Evolutionary conservation across 371 early-diverging fungal genomes (phyloP).

Genomic region (Apophysomyces ossiformis): DNA sequence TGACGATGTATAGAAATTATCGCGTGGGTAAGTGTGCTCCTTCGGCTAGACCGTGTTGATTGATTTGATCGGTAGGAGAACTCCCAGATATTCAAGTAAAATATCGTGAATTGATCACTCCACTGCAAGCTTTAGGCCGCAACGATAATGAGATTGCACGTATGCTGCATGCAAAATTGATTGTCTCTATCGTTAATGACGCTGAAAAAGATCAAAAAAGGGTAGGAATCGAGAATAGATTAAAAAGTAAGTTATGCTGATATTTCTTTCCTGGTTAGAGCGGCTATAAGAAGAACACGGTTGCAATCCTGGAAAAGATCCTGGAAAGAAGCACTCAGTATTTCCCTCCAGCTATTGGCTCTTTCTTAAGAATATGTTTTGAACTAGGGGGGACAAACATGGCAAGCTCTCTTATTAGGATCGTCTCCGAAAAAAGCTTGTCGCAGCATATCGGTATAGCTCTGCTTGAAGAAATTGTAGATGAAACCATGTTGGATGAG

Average conservation of each 20-base stretch:
- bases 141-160: conserved; percentile 71
- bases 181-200: conserved; percentile 44
- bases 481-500: not conserved
- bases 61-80: conserved; percentile 54
- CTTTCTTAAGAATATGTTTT: conserved; percentile 58
- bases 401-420: conserved; percentile 37
- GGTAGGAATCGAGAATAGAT: conserved; percentile 4
- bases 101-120: conserved; percentile 64
- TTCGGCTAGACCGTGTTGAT: not conserved
- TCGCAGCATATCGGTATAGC: conserved; percentile 66
- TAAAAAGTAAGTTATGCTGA: not conserved
- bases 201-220: conserved; percentile 26
- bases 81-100: conserved; percentile 80
- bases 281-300: conserved; percentile 35
- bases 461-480: conserved; percentile 51
- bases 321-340: conserved; percentile 33
- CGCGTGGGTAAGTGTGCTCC: conserved; percentile 43
- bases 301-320: conserved; percentile 34
- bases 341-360: conserved; percentile 59
- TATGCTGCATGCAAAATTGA: conserved; percentile 54
- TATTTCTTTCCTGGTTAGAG: conserved; percentile 17
- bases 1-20: conserved; percentile 67
- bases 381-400: conserved; percentile 45
- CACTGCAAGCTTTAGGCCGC: conserved; percentile 65
- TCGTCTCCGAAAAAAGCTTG: conserved; percentile 47